Percentiles rank a stretch among this genome's conserved stretches.
These are phyloP conservation scores for Trichoderma arundinaceum DNA, from an alignment of 2,329 filamentous ascomycete genomes.

Conservation along the genomic window DNA sequence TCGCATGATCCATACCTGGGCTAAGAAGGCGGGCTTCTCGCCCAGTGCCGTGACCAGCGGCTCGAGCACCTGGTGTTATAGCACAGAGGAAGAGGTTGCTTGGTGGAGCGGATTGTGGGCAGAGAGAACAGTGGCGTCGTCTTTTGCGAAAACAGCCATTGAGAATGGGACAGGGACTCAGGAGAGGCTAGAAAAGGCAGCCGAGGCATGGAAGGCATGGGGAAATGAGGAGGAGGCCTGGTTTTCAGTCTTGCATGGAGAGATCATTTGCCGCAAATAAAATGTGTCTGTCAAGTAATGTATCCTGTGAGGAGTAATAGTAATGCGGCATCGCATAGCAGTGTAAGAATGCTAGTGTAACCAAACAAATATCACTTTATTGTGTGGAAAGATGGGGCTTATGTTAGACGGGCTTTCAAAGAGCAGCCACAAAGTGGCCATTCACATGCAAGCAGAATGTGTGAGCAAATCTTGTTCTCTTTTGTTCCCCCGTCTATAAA, in stretches of 20 bases:
- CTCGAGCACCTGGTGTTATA: constrained; percentile 38
- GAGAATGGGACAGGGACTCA: constrained; percentile 31
- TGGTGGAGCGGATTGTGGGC: constrained; percentile 38
- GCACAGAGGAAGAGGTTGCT: constrained; percentile 33
- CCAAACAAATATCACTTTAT: too few species aligned
- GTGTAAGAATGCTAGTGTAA: too few species aligned
- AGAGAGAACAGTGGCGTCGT: constrained; percentile 34
- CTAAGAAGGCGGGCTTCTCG: constrained; percentile 35
- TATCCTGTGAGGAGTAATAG: too few species aligned
- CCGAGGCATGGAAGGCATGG: constrained; percentile 31
- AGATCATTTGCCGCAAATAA: constrained; percentile 34
- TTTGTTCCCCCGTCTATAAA: background rate
- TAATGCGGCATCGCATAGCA: too few species aligned
- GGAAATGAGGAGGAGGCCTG: constrained; percentile 32
- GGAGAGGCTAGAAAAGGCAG: constrained; percentile 35
- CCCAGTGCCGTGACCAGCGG: constrained; percentile 29
- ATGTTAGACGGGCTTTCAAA: background rate
- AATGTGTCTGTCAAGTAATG: background rate
- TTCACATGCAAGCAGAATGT: background rate
- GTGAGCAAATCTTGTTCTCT: background rate
- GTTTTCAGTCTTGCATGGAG: constrained; percentile 32
- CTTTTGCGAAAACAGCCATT: constrained; percentile 34
- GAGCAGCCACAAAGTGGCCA: background rate
- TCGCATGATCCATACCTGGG: constrained; percentile 37
- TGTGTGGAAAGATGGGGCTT: background rate